phyloP scores from a whole-genome alignment of 1,284 basidiomycete genomes.

The Leccinum angustisporum region DNA sequence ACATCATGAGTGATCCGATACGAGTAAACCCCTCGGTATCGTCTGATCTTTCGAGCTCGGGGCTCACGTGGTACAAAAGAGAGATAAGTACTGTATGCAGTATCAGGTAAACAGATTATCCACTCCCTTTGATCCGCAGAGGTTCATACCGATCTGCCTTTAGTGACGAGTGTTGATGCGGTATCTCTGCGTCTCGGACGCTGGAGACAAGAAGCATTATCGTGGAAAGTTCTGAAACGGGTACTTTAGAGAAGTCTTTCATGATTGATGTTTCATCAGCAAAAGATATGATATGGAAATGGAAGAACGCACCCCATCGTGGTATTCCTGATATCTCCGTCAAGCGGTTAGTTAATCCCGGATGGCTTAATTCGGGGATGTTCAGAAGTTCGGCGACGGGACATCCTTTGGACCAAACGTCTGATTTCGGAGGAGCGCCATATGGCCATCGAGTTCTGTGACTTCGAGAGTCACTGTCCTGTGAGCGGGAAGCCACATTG shows the following conservation, averaged over 20 bases:
- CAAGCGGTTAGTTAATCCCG: conserved; percentile 33
- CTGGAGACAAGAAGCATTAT: conserved; percentile 66
- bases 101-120: neutral
- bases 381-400: conserved; percentile 92
- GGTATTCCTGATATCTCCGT: neutral
- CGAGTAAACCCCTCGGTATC: neutral
- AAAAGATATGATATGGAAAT: conserved; percentile 92
- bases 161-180: conserved; percentile 91
- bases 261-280: conserved; percentile 39
- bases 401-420: conserved; percentile 92
- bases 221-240: conserved; percentile 82
- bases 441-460: conserved; percentile 73
- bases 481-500: conserved; percentile 57
- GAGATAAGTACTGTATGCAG: neutral
- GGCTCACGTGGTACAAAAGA: neutral
- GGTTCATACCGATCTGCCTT: conserved; percentile 53
- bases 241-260: conserved; percentile 64
- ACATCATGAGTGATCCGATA: neutral
- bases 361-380: conserved; percentile 59
- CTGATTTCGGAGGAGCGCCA: conserved; percentile 64
- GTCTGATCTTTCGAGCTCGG: neutral
- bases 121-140: neutral
- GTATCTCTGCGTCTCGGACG: conserved; percentile 78
- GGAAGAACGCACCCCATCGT: conserved; percentile 2
- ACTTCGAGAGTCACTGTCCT: conserved; percentile 96